Evolutionary conservation across 139 green algal genomes (phyloP).

Genomic region (Chlamydomonas sp.): DNA sequence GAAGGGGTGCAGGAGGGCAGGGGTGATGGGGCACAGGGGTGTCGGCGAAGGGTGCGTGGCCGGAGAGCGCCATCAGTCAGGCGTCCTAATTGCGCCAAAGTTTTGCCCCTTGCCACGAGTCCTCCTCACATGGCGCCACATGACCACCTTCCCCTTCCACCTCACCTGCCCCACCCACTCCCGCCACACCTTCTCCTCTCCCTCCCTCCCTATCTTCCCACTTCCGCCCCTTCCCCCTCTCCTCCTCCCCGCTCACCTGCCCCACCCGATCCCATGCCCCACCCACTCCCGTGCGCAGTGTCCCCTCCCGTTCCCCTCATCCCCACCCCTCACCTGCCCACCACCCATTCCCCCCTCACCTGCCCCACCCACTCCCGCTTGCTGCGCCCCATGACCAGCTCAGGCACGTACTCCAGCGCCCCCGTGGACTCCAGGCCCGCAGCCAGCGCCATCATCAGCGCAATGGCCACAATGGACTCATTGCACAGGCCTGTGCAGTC

Average conservation of each 20-base stretch:
- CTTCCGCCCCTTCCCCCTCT: no score
- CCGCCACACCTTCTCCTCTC: no score
- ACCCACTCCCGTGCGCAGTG: background rate
- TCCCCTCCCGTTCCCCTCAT: background rate
- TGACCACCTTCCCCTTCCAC: conserved; percentile 19
- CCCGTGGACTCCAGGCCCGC: conserved; percentile 25
- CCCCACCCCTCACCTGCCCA: background rate
- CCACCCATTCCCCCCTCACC: background rate
- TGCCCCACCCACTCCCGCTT: conserved; percentile 31
- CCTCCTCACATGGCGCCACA: background rate
- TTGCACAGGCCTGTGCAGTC: conserved; percentile 10
- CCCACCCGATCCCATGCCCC: background rate
- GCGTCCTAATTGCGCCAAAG: no score
- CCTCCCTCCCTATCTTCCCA: no score
- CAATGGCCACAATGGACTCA: conserved; percentile 33
- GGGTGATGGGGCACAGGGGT: no score
- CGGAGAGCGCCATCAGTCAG: no score
- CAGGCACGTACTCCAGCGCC: conserved; percentile 32
- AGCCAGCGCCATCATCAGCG: conserved; percentile 36
- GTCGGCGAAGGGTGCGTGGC: no score
- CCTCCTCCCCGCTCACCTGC: no score
- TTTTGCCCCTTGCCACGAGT: no score
- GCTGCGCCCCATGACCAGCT: conserved; percentile 28
- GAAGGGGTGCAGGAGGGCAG: no score
- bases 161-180: conserved; percentile 17